Conservation (phyloP, 805 yeast species). For the Cyberlindnera maritima region DNA sequence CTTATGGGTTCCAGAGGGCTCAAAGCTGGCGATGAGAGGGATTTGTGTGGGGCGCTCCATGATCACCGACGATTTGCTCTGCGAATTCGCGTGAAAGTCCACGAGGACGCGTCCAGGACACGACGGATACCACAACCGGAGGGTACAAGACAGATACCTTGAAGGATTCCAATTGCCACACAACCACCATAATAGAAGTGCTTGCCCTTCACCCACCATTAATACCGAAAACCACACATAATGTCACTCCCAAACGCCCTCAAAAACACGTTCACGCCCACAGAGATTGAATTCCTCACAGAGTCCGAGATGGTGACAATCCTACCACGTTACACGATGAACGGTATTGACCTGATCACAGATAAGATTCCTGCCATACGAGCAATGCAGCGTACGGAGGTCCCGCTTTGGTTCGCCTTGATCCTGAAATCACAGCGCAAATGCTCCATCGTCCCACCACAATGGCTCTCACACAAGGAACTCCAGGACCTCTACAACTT, state of each 20-base stretch:
- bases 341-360: slow-evolving; percentile 62
- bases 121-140: no score
- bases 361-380: slow-evolving; percentile 54
- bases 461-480: slow-evolving; percentile 64
- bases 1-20: no score
- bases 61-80: no score
- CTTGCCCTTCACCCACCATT: no score
- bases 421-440: slow-evolving; percentile 79
- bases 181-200: no score
- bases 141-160: no score
- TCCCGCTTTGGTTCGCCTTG: slow-evolving; percentile 88
- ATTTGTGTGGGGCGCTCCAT: no score
- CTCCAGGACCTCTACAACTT: slow-evolving; percentile 60
- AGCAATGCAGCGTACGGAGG: slow-evolving; percentile 64
- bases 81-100: no score
- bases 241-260: slow-evolving; percentile 66
- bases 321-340: slow-evolving; percentile 75
- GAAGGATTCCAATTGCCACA: no score
- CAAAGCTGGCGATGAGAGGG: no score
- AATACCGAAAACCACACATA: not conserved
- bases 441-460: slow-evolving; percentile 82
- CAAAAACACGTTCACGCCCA: slow-evolving; percentile 60
- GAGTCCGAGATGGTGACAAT: slow-evolving; percentile 75
- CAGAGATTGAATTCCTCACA: slow-evolving; percentile 80
- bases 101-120: no score